Evolutionary conservation across 352 stramenopile species (phyloP), one percentile per base, ranked within the genome.

Genomic region (Phytophthora europaea): DNA sequence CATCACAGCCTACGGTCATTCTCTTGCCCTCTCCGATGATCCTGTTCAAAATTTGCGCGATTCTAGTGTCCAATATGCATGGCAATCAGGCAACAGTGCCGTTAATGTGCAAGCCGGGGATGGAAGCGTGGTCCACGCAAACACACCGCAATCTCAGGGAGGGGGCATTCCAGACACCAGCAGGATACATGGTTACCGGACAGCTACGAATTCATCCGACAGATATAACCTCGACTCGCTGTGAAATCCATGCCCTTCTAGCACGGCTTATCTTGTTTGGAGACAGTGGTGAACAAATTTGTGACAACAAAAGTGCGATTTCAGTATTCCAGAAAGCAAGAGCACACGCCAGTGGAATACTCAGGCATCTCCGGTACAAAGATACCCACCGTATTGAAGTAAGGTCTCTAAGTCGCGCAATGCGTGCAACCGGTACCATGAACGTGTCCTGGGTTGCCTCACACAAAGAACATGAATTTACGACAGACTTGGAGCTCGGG

Each of bases 251-350:
- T 13, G 52, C 62, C 10, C 38, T 69, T 1, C 16, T 69, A 4
- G 62, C 62, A 5, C 52, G 62, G 7, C 8, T 62, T 20, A 33
- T 34, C 4, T 22, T 34, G 6, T 20, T 6, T 50, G 51, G 61
- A 4, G 50, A 61, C 16, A 15, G 3, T 4, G 61, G 61, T 13
- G 36, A 47, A 16, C 61, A 61, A 22, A 18, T 68, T 2, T 68
- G 48, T 22, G 61, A 68, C 20, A 68, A 68, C 26, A 43, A 61
- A 55, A 56, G 50, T 61, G 23, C 61, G 15, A 61, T 68, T 9
- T 8, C 6, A 3, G 45, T 61, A 9, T 55, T 61, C 36, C 10
- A 10, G 10, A 43, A 43, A 43, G 36, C 36, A 5, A 10, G 36
- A 43, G 36, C 36, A 13, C 16, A 43, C 16, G 36, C 36, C 13